Conservation (phyloP, 2,329 filamentous ascomycete species). For the Ophiostoma sp. region DNA sequence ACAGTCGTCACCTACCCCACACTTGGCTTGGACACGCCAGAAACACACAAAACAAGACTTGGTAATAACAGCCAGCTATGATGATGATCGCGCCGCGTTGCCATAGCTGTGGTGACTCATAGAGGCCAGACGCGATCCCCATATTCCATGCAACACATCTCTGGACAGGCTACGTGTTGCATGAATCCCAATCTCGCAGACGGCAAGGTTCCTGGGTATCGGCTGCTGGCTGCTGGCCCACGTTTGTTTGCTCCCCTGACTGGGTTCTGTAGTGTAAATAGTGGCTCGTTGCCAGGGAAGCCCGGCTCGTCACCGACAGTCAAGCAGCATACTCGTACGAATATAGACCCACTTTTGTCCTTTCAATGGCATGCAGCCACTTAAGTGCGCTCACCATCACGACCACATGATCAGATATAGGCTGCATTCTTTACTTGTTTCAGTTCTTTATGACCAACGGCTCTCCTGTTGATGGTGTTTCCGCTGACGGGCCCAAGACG, state of each 20-base stretch:
- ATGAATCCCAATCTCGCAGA: not conserved
- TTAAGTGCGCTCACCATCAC: not conserved
- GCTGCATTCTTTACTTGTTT: not conserved
- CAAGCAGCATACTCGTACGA: too few relatives aligned
- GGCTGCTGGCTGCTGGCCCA: not conserved
- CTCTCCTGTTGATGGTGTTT: not conserved
- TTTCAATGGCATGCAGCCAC: not conserved
- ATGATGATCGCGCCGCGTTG: not conserved
- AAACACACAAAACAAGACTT: not conserved
- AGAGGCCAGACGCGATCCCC: not conserved
- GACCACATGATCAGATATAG: slow-evolving; percentile 9
- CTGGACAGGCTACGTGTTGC: not conserved
- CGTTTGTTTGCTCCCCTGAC: not conserved
- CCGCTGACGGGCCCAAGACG: not conserved
- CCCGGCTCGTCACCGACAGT: not conserved
- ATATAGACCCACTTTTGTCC: not conserved
- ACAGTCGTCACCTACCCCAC: not conserved
- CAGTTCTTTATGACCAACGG: not conserved
- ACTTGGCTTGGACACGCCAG: not conserved
- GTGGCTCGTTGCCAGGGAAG: slow-evolving; percentile 3
- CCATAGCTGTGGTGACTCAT: slow-evolving; percentile 3
- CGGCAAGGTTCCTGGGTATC: not conserved
- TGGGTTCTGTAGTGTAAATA: not conserved
- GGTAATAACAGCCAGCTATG: not conserved
- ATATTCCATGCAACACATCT: not conserved